These are phyloP conservation scores for Secale cereale DNA, from an alignment of 176 grass and related monocot genomes.

Conservation along the genomic window DNA sequence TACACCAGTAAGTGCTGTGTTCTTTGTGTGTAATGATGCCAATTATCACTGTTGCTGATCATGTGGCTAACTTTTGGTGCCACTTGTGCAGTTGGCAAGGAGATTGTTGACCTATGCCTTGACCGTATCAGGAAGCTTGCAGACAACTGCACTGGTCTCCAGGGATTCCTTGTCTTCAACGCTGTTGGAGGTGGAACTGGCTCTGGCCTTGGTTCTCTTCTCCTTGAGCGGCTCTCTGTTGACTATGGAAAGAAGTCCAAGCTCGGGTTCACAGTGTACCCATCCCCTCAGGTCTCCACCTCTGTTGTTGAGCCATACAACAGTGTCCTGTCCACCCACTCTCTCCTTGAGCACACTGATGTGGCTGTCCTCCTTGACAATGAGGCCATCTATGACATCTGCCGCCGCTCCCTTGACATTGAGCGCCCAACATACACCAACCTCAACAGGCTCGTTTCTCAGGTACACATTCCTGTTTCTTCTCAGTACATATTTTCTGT, in stretches of 20 bases:
- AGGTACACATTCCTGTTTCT: constrained; percentile 2
- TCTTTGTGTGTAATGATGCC: rapidly evolving
- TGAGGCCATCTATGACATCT: constrained; percentile 54
- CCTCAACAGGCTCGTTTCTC: constrained; percentile 59
- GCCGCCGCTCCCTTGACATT: constrained; percentile 61
- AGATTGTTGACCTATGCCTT: constrained; percentile 61
- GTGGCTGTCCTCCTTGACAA: constrained; percentile 44
- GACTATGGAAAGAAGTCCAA: constrained; percentile 66
- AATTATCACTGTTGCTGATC: not conserved
- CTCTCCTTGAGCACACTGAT: constrained; percentile 53
- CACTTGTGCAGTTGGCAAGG: constrained; percentile 41
- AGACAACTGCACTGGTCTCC: constrained; percentile 55
- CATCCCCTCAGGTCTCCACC: constrained; percentile 61
- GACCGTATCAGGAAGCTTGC: constrained; percentile 61
- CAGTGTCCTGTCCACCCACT: constrained; percentile 62
- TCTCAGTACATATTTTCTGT: not conserved
- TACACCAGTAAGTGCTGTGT: constrained; percentile 48
- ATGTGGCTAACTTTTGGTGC: not conserved
- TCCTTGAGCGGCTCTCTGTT: constrained; percentile 51
- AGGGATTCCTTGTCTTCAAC: constrained; percentile 56
- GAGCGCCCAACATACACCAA: constrained; percentile 63
- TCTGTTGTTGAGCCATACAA: constrained; percentile 63
- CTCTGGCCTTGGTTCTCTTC: constrained; percentile 54
- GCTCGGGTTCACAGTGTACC: constrained; percentile 59
- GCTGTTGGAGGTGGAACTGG: constrained; percentile 56